These are phyloP conservation scores for Drechslera avenae DNA, from an alignment of 2,329 filamentous ascomycete species.

Conservation along the genomic window DNA sequence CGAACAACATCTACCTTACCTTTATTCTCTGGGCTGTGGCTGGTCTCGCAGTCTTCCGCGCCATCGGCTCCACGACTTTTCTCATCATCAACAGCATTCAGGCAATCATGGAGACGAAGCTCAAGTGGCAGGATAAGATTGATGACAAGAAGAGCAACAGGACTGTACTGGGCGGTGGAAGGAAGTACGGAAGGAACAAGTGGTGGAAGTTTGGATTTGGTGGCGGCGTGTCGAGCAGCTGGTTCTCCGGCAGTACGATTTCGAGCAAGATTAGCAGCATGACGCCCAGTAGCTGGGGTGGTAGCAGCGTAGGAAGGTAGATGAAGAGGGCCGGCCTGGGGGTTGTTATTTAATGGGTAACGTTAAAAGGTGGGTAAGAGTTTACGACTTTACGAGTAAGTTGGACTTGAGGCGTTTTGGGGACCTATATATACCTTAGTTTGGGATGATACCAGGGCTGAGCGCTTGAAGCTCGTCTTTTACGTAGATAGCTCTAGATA, in stretches of 20 bases:
- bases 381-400: constrained; percentile 11
- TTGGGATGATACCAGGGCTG: constrained; percentile 15
- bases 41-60: constrained; percentile 82
- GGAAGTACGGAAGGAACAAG: constrained; percentile 17
- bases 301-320: constrained; percentile 34
- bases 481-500: constrained; percentile 3
- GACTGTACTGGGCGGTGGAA: constrained; percentile 37
- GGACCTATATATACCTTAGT: constrained; percentile 8
- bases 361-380: constrained; percentile 1
- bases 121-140: constrained; percentile 59
- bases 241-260: constrained; percentile 46
- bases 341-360: constrained; percentile 2
- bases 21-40: constrained; percentile 96
- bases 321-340: not conserved
- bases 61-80: constrained; percentile 80
- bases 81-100: constrained; percentile 83
- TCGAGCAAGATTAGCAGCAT: constrained; percentile 46
- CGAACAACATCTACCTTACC: constrained; percentile 85
- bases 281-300: constrained; percentile 42
- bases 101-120: constrained; percentile 82
- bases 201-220: constrained; percentile 38
- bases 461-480: not conserved
- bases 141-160: constrained; percentile 34
- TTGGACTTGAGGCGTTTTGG: constrained; percentile 7
- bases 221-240: constrained; percentile 36